Evolutionary conservation across 1,284 basidiomycete genomes (phyloP).

Genomic region (Ustilago lituana): DNA sequence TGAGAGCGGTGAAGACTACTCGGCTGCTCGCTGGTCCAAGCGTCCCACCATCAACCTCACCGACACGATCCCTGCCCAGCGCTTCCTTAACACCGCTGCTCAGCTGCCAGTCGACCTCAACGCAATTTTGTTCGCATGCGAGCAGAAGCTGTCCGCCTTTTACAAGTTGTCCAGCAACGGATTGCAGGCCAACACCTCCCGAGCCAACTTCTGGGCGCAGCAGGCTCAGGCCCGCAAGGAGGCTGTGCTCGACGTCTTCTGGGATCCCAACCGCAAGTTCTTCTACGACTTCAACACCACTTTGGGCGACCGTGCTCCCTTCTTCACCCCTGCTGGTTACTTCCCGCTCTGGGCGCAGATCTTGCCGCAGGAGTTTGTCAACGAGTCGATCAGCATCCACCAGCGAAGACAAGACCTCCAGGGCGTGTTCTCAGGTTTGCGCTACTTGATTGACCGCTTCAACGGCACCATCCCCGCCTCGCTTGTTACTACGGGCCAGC

Average conservation of each 20-base stretch:
- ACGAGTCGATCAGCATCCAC: conserved; percentile 69
- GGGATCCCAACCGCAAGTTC: conserved; percentile 81
- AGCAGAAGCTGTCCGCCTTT: conserved; percentile 68
- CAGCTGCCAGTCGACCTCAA: conserved; percentile 83
- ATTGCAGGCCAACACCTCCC: conserved; percentile 54
- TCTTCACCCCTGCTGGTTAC: conserved; percentile 79
- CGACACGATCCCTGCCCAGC: conserved; percentile 72
- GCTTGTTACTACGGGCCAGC: conserved; percentile 79
- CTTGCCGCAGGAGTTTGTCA: conserved; percentile 76
- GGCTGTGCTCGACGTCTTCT: conserved; percentile 84
- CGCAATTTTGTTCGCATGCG: conserved; percentile 75
- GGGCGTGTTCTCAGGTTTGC: conserved; percentile 79
- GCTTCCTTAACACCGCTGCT: conserved; percentile 77
- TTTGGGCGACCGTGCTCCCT: conserved; percentile 43
- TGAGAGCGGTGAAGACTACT: conserved; percentile 74
- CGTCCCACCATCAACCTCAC: conserved; percentile 70
- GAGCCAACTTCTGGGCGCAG: conserved; percentile 72
- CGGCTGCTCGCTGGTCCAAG: conserved; percentile 70
- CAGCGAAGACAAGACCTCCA: conserved; percentile 50
- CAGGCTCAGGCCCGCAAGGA: conserved; percentile 74
- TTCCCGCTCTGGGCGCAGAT: conserved; percentile 89
- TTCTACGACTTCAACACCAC: conserved; percentile 80
- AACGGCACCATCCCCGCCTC: conserved; percentile 82
- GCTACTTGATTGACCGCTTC: conserved; percentile 80
- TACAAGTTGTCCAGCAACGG: conserved; percentile 72